Conservation (phyloP, 2,329 filamentous ascomycete species). For the Plectosphaerella sp. region DNA sequence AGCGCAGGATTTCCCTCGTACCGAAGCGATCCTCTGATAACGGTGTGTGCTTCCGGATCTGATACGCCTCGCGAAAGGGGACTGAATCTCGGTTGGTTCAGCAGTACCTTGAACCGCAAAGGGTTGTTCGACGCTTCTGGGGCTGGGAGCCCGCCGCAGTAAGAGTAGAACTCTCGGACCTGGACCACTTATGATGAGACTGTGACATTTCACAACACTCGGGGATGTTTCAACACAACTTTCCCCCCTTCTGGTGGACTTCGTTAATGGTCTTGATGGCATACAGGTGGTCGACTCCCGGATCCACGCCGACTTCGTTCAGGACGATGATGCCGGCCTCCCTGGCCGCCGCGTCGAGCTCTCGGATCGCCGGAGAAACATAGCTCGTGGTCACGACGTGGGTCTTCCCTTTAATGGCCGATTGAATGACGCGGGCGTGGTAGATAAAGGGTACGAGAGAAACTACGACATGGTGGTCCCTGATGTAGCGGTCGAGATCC, state of each 20-base stretch:
- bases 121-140: conserved; percentile 61
- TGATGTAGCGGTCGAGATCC: conserved; percentile 11
- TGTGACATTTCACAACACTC: too few relatives aligned
- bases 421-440: conserved; percentile 52
- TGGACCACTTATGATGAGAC: too few relatives aligned
- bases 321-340: conserved; percentile 68
- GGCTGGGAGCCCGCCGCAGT: conserved; percentile 58
- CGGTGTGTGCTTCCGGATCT: conserved; percentile 66
- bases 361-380: conserved; percentile 64
- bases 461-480: conserved; percentile 15
- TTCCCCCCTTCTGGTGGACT: conserved; percentile 63
- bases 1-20: conserved; percentile 68
- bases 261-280: conserved; percentile 64
- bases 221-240: too few relatives aligned
- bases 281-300: conserved; percentile 49
- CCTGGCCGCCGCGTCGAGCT: conserved; percentile 56
- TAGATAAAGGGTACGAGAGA: conserved; percentile 18
- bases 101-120: conserved; percentile 52
- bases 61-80: conserved; percentile 62
- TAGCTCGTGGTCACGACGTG: conserved; percentile 74
- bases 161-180: conserved; percentile 60
- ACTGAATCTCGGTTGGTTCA: conserved; percentile 66
- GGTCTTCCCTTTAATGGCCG: conserved; percentile 65
- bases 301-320: conserved; percentile 64
- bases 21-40: conserved; percentile 63